Evolutionary conservation across 139 green algal species (phyloP), one percentile per base, ranked within the genome.

Genomic region (Coccomyxa sp.): DNA sequence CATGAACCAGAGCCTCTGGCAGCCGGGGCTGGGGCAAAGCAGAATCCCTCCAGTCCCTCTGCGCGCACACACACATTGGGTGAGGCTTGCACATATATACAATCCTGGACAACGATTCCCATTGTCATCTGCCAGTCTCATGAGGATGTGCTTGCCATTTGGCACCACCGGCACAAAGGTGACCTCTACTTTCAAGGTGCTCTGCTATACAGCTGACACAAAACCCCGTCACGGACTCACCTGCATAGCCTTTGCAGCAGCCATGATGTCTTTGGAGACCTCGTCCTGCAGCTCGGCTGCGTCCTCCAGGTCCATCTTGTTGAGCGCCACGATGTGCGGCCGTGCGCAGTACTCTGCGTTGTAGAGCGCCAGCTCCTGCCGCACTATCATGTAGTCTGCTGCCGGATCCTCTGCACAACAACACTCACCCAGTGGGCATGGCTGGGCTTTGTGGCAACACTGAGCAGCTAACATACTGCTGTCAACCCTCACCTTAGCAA

Each of bases 341-440:
- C 93, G 83, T 29, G 78, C 34, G 50, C 86, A 89, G 84, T 97
- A 98, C 72, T 93, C 86, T 8, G 93, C 92, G 79, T 98, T 98
- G 90, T 97, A 98, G 92, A 97, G 91, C 27, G 90, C 84, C 79
- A 98, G 89, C 89, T 98, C 94, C 84, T 92, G 86, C 10, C 89
- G 39, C 39, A 97, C 83, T 6, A 86, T 80, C 44, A 81, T 77
- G 81, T 97, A 97, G 82, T 97, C 94, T 0, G 76, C 78, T 9
- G 86, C 82, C 0, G 92, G 91, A 74, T 97, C 89, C 0, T 83
- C 77, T 39, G 85, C 37, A 71, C 22, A 16, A 29, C 44, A 58
- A n/a, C 50, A 64, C 50, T 31, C 50, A 64, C 3, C 3, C 50
- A 64, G 5, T 1, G 5, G 18, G 27, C 3, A 18, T 64, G 22